These are phyloP conservation scores for Phytophthora palmivora DNA, from an alignment of 352 stramenopile species.

Conservation along the genomic window DNA sequence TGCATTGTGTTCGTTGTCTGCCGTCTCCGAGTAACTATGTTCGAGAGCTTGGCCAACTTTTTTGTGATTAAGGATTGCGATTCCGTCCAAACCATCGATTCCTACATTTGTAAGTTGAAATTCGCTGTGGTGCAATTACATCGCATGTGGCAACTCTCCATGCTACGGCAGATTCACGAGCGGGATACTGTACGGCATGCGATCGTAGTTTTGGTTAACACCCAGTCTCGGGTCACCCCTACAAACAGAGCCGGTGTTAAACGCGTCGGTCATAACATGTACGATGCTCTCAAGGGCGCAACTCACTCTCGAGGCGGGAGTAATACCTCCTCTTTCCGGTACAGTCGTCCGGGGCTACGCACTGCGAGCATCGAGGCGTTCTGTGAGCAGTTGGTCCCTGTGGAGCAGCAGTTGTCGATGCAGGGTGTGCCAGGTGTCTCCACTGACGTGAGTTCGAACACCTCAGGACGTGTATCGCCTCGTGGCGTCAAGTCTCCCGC, in stretches of 20 bases:
- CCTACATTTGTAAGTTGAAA: too few relatives aligned
- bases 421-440: conserved; percentile 62
- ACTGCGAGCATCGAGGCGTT: conserved; percentile 55
- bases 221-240: conserved; percentile 73
- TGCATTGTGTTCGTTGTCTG: too few relatives aligned
- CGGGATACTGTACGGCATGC: conserved; percentile 81
- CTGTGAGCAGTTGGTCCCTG: conserved; percentile 47
- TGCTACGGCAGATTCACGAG: conserved; percentile 60
- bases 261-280: conserved; percentile 14
- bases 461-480: conserved; percentile 57
- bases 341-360: conserved; percentile 48
- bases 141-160: too few relatives aligned
- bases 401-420: conserved; percentile 68
- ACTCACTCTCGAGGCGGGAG: conserved; percentile 69
- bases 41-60: too few relatives aligned
- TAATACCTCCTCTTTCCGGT: conserved; percentile 62
- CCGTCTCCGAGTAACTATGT: too few relatives aligned
- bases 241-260: conserved; percentile 20
- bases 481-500: conserved; percentile 64
- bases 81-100: too few relatives aligned
- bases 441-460: conserved; percentile 69
- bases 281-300: neutral
- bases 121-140: too few relatives aligned
- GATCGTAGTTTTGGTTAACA: conserved; percentile 80
- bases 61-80: too few relatives aligned